Conservation (phyloP, 163 green algal genomes). For the Prototheca wickerhamii region DNA sequence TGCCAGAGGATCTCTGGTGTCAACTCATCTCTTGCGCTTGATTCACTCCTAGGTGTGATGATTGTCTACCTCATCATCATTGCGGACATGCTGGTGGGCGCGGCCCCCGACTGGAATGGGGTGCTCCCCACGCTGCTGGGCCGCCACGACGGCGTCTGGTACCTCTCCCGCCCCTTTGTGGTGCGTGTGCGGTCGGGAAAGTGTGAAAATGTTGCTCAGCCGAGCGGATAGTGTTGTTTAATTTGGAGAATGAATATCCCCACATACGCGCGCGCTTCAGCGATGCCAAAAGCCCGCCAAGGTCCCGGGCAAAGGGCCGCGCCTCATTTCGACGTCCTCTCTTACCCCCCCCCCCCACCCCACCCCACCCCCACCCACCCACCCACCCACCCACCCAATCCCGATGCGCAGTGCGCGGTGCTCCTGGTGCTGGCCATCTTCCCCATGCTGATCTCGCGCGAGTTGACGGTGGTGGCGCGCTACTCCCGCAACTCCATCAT, state of each 20-base stretch:
- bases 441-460: constrained; percentile 25
- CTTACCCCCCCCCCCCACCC: too few species aligned
- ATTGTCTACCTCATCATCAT: constrained; percentile 33
- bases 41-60: constrained; percentile 22
- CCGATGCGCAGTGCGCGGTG: not conserved
- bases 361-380: too few species aligned
- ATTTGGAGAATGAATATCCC: too few species aligned
- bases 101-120: constrained; percentile 9
- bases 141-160: constrained; percentile 19
- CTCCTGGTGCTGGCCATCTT: constrained; percentile 8
- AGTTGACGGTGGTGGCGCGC: constrained; percentile 14
- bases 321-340: too few species aligned
- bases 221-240: too few species aligned
- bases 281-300: too few species aligned
- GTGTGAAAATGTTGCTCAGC: too few species aligned
- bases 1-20: not conserved
- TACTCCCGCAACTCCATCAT: constrained; percentile 18
- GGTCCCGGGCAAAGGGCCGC: too few species aligned
- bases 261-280: too few species aligned
- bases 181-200: constrained; percentile 1
- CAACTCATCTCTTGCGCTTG: not conserved
- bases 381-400: too few species aligned
- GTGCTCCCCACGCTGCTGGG: constrained; percentile 23
- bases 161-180: constrained; percentile 7
- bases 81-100: constrained; percentile 24